Evolutionary conservation across 1,284 basidiomycete species (phyloP), one percentile per base, ranked within the genome.

Genomic region (Amylostereum areolatum): DNA sequence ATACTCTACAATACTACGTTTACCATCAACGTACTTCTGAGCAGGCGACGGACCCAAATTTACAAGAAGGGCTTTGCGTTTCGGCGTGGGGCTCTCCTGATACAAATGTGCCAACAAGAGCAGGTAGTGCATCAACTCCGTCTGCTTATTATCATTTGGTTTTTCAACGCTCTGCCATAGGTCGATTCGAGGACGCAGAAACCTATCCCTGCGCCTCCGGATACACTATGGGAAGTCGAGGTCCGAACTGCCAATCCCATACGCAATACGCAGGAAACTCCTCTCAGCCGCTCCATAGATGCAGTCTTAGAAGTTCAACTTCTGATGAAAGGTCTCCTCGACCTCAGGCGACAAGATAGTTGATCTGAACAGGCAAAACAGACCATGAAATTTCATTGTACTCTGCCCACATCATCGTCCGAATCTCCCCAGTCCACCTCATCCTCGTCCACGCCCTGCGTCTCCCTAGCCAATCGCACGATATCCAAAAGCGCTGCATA

Each of bases 71-170:
- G 87, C 29, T 89, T 86, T 59, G 66, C 80, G 24, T 90, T 90
- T 60, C 72, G 84, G 35, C 70, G 83, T 50, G 86, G 86, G 1
- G 61, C 70, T 8, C 68, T 90, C 24, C 69, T 85, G 11, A 85
- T 90, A 48, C 78, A 85, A 55, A 87, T 90, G 81, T 88, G 85
- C 62, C 86, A 89, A 62, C 85, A 89, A 63, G 88, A 89, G 65
- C 81, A 85, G 65, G 85, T 82, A 62, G 51, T 60, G 35, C 7
- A n/a, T 36, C 25, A 33, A 10, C 9, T 3, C 32, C 18, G 18
- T 61, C 27, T 44, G 28, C 45, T 24, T 29, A 18, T 27, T 18
- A 27, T 31, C 11, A 10, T 25, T 37, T 50, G 40, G 8, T 47
- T 40, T 6, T 34, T 32, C 24, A 52, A 48, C 37, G 31, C 35